Percentiles rank a stretch among this genome's conserved stretches.
These are phyloP conservation scores for Termitomyces sp. DNA, from an alignment of 768 basidiomycete species.

Conservation along the genomic window DNA sequence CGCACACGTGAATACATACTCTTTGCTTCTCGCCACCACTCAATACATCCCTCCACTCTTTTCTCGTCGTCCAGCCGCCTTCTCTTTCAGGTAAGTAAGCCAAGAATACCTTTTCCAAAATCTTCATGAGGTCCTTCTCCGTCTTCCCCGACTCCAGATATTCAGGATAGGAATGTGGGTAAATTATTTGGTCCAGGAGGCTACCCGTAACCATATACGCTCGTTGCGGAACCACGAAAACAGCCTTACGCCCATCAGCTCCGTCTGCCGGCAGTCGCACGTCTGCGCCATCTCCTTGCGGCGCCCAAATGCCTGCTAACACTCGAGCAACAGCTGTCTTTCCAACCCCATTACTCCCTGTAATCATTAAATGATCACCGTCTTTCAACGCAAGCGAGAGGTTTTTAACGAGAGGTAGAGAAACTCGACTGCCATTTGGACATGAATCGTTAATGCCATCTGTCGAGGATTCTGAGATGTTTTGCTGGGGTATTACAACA, in stretches of 20 bases:
- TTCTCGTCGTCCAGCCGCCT: conserved; percentile 84
- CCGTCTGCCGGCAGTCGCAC: conserved; percentile 28
- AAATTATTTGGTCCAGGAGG: conserved; percentile 90
- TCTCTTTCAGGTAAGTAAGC: conserved; percentile 83
- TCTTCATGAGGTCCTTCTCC: conserved; percentile 64
- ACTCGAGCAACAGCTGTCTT: conserved; percentile 89
- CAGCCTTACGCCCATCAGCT: conserved; percentile 40
- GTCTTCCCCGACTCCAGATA: conserved; percentile 57
- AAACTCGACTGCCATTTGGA: conserved; percentile 14
- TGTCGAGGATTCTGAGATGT: conserved; percentile 1
- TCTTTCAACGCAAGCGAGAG: conserved; percentile 57
- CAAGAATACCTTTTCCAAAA: conserved; percentile 78
- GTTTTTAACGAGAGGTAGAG: conserved; percentile 58
- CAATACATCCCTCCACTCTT: conserved; percentile 95
- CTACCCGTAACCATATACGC: conserved; percentile 90
- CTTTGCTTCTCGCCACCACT: conserved; percentile 97
- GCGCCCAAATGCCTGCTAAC: conserved; percentile 85
- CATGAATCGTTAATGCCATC: not conserved
- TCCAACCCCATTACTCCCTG: conserved; percentile 88
- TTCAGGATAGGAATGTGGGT: conserved; percentile 81
- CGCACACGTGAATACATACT: conserved; percentile 29
- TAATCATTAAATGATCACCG: conserved; percentile 91
- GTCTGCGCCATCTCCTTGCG: conserved; percentile 30
- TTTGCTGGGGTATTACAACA: conserved; percentile 50
- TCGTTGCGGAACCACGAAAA: conserved; percentile 89